Evolutionary conservation across 139 green algal genomes (phyloP), one percentile per base, ranked within the genome.

Genomic region (Diplosphaera chodatii): DNA sequence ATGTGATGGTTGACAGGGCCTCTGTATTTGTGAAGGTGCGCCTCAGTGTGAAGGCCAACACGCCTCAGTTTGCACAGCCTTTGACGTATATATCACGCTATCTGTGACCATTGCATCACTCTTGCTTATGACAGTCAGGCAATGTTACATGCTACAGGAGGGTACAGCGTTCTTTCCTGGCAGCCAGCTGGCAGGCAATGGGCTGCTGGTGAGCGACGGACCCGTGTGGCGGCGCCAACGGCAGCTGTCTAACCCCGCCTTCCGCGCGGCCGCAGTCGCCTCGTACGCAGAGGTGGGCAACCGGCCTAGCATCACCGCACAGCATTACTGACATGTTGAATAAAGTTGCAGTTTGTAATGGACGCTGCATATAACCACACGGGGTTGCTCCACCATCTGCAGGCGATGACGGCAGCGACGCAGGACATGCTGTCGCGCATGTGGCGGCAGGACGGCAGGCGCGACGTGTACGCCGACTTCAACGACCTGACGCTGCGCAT

Each of bases 141-240:
- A 27, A 27, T 6, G 13, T 64, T 6, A 29, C 67, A 2, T 66
- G 65, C 37, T 81, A 16, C 86, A 89, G 83, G 72, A 88, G 21
- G 92, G 92, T 27, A 97, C 92, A 21, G 92, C 91, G 0, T 96
- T 97, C 71, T 96, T 97, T 72, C 92, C 92, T 0, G 87, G 87
- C 32, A 88, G 76, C 75, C 86, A 75, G 63, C 79, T 96, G 40
- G 84, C 92, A 2, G 92, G 92, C 34, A 88, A 96, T 70, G 88
- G 90, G 1, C 78, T 95, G 76, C 77, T 95, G 16, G 87, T 92
- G 30, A 89, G 78, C 68, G 92, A 97, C 74, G 92, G 92, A 2
- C 81, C 88, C 1, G 30, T 86, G 22, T 96, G 91, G 91, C 69
- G 71, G 63, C 75, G 89, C 28, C 92, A 97, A 80, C 77, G 92